Evolutionary conservation across 768 basidiomycete genomes (phyloP).

Genomic region (Trametes elegans): DNA sequence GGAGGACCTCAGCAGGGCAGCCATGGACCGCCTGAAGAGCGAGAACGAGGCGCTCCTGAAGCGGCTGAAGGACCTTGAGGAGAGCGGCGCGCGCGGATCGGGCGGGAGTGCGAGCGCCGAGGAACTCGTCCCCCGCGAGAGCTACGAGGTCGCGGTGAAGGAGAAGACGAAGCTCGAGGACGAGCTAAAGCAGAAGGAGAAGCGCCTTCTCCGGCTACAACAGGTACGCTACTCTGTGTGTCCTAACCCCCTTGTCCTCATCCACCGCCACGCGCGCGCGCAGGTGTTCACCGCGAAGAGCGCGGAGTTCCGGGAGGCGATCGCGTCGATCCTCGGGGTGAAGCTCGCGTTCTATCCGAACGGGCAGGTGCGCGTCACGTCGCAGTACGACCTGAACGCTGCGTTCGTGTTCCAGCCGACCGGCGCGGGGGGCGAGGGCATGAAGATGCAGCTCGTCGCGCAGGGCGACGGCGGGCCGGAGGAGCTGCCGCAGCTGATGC

Average conservation of each 20-base stretch:
- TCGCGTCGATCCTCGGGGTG: slow-evolving; percentile 85
- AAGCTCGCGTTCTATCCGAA: slow-evolving; percentile 91
- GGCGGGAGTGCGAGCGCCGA: slow-evolving; percentile 25
- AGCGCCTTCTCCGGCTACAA: slow-evolving; percentile 73
- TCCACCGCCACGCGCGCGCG: not conserved
- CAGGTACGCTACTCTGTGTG: slow-evolving; percentile 48
- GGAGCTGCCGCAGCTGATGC: slow-evolving; percentile 71
- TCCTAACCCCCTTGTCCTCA: not conserved
- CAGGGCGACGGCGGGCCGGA: slow-evolving; percentile 74
- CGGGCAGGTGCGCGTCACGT: slow-evolving; percentile 86
- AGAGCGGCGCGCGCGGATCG: slow-evolving; percentile 30
- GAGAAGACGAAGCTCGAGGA: slow-evolving; percentile 60
- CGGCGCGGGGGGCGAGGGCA: slow-evolving; percentile 35
- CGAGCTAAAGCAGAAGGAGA: slow-evolving; percentile 73
- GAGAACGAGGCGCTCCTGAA: slow-evolving; percentile 86
- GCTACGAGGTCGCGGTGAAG: slow-evolving; percentile 67
- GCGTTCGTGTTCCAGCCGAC: slow-evolving; percentile 83
- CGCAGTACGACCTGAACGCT: slow-evolving; percentile 84
- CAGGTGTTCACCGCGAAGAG: slow-evolving; percentile 85
- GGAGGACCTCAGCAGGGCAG: slow-evolving; percentile 71
- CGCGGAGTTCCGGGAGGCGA: slow-evolving; percentile 88
- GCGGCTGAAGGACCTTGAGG: slow-evolving; percentile 61
- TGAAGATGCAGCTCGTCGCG: slow-evolving; percentile 68
- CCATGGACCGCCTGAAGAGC: slow-evolving; percentile 67
- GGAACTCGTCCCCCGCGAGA: slow-evolving; percentile 71